A percentile compares a stretch with the other conserved stretches of the same genome.
Conservation (phyloP, 2,329 filamentous ascomycete species). For the Exophiala sp. region DNA sequence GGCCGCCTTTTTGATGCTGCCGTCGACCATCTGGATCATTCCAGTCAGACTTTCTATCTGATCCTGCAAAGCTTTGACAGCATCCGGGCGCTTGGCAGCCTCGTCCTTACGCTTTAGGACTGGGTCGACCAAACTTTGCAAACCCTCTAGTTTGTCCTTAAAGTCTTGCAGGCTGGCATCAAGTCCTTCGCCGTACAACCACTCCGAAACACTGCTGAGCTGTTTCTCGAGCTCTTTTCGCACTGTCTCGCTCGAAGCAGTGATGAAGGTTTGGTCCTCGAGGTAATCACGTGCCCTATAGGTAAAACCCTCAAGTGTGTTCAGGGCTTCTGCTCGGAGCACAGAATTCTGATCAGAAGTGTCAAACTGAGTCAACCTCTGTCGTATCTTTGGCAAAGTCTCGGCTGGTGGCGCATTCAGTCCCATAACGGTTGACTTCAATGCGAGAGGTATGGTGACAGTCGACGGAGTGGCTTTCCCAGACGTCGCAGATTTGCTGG, state of each 20-base stretch:
- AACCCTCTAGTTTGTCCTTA: constrained; percentile 69
- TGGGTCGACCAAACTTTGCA: constrained; percentile 74
- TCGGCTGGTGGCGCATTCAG: constrained; percentile 34
- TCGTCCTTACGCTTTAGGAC: constrained; percentile 74
- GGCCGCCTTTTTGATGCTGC: constrained; percentile 68
- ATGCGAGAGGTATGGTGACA: constrained; percentile 49
- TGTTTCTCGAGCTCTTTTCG: constrained; percentile 65
- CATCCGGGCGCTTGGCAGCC: constrained; percentile 64
- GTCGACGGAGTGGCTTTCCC: constrained; percentile 49
- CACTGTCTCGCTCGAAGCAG: constrained; percentile 65
- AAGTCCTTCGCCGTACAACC: constrained; percentile 82
- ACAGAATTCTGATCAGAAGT: constrained; percentile 74
- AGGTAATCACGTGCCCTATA: constrained; percentile 84
- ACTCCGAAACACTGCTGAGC: constrained; percentile 70
- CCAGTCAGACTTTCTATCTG: constrained; percentile 67
- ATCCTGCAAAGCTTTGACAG: constrained; percentile 64
- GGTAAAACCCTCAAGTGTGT: constrained; percentile 88
- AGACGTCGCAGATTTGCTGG: constrained; percentile 34
- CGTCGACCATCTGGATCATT: constrained; percentile 67
- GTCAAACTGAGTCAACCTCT: constrained; percentile 79
- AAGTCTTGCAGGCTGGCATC: constrained; percentile 73
- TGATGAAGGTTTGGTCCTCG: constrained; percentile 70
- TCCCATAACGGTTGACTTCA: constrained; percentile 47
- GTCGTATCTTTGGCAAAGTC: constrained; percentile 54
- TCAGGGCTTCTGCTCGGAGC: constrained; percentile 79